These are phyloP conservation scores for Asparagopsis taxiformis DNA, from an alignment of 31 red algal genomes.

Conservation along the genomic window DNA sequence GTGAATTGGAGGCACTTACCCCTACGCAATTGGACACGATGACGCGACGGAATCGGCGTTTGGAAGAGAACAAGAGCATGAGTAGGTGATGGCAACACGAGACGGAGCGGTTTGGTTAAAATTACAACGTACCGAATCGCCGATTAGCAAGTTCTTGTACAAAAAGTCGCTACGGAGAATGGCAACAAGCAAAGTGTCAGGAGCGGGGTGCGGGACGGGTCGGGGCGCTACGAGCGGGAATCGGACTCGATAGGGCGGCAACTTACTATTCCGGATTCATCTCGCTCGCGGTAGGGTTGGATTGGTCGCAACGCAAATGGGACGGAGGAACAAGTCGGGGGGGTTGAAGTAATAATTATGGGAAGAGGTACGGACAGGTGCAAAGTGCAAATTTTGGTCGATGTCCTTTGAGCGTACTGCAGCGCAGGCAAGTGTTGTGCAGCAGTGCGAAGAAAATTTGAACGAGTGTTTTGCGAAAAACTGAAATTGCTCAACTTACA, in stretches of 20 bases:
- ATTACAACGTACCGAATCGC: slow-evolving; percentile 84
- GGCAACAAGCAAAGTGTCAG: background rate
- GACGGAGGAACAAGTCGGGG: too few relatives aligned
- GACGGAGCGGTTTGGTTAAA: background rate
- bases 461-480: too few relatives aligned
- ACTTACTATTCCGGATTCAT: slow-evolving; percentile 48
- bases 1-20: slow-evolving; percentile 13
- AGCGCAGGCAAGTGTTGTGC: too few relatives aligned
- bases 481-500: too few relatives aligned
- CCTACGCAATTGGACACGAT: background rate
- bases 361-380: too few relatives aligned
- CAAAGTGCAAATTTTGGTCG: too few relatives aligned
- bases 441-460: too few relatives aligned
- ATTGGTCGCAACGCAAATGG: too few relatives aligned
- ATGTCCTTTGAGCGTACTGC: too few relatives aligned
- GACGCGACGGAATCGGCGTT: background rate
- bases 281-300: too few relatives aligned
- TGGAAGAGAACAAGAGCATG: background rate
- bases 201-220: background rate
- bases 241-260: background rate
- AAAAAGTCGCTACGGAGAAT: slow-evolving; percentile 78
- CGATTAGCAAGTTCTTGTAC: slow-evolving; percentile 99
- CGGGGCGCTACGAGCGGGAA: background rate
- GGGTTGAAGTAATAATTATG: too few relatives aligned
- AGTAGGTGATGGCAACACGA: background rate